Conservation (phyloP, 768 basidiomycete genomes). For the Mycena amicta region DNA sequence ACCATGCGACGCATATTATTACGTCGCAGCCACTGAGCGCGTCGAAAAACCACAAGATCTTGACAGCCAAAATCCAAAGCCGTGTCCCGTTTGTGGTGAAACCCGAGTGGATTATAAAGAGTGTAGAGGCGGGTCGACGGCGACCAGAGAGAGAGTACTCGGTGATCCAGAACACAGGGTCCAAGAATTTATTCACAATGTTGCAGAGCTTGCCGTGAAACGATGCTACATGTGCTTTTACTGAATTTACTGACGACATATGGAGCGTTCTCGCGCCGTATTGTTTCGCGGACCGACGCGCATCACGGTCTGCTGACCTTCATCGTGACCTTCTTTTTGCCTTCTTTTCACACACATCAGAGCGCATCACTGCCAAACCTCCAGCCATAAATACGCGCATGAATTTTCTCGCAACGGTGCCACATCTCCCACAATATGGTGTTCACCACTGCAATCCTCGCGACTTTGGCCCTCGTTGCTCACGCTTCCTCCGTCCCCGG, state of each 20-base stretch:
- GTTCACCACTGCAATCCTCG: constrained; percentile 10
- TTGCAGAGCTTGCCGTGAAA: constrained; percentile 13
- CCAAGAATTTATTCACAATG: constrained; percentile 43
- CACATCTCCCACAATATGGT: constrained; percentile 10
- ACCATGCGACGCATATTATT: constrained; percentile 77
- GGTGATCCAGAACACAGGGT: constrained; percentile 43
- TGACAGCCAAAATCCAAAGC: constrained; percentile 52
- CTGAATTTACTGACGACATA: neutral
- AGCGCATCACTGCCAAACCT: constrained; percentile 12
- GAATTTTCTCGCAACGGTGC: neutral
- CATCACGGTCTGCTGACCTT: constrained; percentile 5
- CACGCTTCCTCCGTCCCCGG: constrained; percentile 2
- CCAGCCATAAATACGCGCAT: constrained; percentile 1
- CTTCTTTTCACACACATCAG: constrained; percentile 1
- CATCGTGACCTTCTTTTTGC: constrained; percentile 10
- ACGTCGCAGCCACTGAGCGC: constrained; percentile 73
- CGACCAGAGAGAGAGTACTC: constrained; percentile 62
- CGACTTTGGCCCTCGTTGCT: constrained; percentile 11
- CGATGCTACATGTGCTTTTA: neutral
- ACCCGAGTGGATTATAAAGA: constrained; percentile 77
- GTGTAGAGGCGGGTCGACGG: constrained; percentile 60
- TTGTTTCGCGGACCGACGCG: neutral
- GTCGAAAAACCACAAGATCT: constrained; percentile 67
- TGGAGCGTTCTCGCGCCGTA: neutral
- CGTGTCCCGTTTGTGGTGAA: constrained; percentile 61